Conservation (phyloP, 768 basidiomycete genomes). For the Termitomyces sp. region DNA sequence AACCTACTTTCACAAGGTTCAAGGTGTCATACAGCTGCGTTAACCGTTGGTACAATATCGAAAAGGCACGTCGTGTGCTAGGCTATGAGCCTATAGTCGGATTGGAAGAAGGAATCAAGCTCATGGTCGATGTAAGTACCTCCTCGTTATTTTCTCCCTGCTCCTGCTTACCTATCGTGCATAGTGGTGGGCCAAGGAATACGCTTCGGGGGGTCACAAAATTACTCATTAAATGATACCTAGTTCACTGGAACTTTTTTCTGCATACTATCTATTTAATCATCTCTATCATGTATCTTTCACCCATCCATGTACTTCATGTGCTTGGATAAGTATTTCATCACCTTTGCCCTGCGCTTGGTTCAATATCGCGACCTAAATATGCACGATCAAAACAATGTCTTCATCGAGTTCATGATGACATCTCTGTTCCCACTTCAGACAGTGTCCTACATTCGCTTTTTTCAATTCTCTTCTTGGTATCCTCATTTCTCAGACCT, state of each 20-base stretch:
- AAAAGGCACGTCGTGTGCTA: conserved; percentile 84
- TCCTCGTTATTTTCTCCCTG: neutral
- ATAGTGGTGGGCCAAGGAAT: conserved; percentile 45
- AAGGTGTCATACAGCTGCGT: conserved; percentile 78
- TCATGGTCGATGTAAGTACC: conserved; percentile 64
- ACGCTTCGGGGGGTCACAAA: conserved; percentile 31
- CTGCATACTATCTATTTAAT: conserved; percentile 1
- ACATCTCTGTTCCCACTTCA: conserved; percentile 46
- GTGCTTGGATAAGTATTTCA: conserved; percentile 1
- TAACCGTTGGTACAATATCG: conserved; percentile 87
- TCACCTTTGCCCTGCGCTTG: neutral
- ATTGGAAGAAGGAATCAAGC: conserved; percentile 79
- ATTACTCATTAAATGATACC: conserved; percentile 26
- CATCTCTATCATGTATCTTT: conserved; percentile 8
- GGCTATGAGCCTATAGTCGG: conserved; percentile 93
- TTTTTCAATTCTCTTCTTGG: conserved; percentile 85
- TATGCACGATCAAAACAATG: conserved; percentile 2
- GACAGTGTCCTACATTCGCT: conserved; percentile 47
- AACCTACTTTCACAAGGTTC: conserved; percentile 81
- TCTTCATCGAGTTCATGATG: conserved; percentile 3
- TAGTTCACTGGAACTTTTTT: neutral
- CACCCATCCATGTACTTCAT: neutral
- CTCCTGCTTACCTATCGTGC: neutral
- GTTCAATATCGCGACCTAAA: neutral
- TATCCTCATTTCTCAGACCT: conserved; percentile 60